Base-by-base conservation (phyloP, 352 stramenopile species). In the Globisporangium emineosum region DNA sequence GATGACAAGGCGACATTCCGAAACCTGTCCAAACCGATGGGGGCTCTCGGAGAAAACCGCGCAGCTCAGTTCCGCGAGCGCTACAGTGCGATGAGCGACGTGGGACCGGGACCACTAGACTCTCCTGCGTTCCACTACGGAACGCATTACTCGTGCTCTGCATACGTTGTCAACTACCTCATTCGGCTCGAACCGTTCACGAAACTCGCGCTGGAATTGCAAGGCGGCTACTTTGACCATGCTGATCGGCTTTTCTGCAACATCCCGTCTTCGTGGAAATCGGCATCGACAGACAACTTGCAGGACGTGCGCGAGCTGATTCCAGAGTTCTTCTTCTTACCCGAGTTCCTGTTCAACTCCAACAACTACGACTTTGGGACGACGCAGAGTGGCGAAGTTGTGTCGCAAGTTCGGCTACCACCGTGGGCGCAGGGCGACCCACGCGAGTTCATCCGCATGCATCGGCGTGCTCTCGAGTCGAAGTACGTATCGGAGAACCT, bases 131-230 rank as follows among this genome's bases (percentile, higher is more conserved):
- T 99, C 68, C 92, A 99, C 67, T 99, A 98, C 68, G 97, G 97
- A 5, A 99, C 94, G 6, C 97, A 99, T 68, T 99, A 99, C 75
- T 98, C 90, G 29, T 97, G 91, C 54, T 96, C 96, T 27, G 97
- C 86, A 19, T 98, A 98, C 68, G 94, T 99, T 17, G 75, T 99
- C 21, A 98, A 98, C 75, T 99, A 98, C 66, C 79, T 99, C 40
- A 88, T 99, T 63, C 86, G 97, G 15, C 79, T 97, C 5, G 88
- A 98, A 60, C 94, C 94, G 0, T 98, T 92, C 60, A 90, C 89
- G 17, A 70, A 78, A 5, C 61, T 90, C 15, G 82, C 84, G 19
- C 62, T 78, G 5, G 84, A 93, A 49, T 60, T 93, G 3, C 84
- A 93, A 55, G 81, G 84, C 40, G 83, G 83, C 0, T 65, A 78